These are phyloP conservation scores for Arthromyces matolae DNA, from an alignment of 768 basidiomycete species.

Conservation along the genomic window DNA sequence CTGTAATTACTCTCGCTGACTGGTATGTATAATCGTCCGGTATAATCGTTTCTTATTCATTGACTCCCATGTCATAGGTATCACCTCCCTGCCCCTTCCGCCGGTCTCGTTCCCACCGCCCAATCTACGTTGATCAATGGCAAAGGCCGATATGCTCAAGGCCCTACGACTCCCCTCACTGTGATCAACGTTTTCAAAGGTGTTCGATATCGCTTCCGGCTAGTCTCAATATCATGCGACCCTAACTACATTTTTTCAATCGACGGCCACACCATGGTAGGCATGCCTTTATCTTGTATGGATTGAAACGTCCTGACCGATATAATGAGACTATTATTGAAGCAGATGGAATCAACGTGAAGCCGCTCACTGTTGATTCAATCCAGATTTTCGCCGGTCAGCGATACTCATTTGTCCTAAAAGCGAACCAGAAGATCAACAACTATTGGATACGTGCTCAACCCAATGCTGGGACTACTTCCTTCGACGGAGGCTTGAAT, in stretches of 20 bases:
- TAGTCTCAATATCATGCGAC: constrained; percentile 44
- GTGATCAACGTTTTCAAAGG: constrained; percentile 35
- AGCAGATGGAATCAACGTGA: constrained; percentile 36
- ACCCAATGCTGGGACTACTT: constrained; percentile 23
- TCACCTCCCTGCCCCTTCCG: constrained; percentile 23
- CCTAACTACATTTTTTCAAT: constrained; percentile 42
- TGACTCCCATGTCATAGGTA: constrained; percentile 22
- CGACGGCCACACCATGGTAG: constrained; percentile 40
- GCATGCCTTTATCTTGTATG: constrained; percentile 3
- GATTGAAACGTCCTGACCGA: background rate
- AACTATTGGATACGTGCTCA: constrained; percentile 46
- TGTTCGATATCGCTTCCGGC: constrained; percentile 45
- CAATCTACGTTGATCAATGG: constrained; percentile 46
- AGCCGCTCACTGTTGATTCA: constrained; percentile 34
- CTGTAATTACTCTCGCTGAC: constrained; percentile 45
- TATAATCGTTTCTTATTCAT: background rate
- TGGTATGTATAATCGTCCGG: constrained; percentile 29
- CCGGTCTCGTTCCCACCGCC: constrained; percentile 26
- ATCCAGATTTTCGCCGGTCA: constrained; percentile 40
- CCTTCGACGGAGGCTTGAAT: constrained; percentile 34
- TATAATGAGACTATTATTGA: constrained; percentile 38
- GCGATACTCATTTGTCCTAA: constrained; percentile 41
- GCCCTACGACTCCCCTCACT: constrained; percentile 31
- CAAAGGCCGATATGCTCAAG: constrained; percentile 39
- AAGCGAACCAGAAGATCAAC: constrained; percentile 30